Evolutionary conservation across 1,284 basidiomycete genomes (phyloP).

Genomic region (Singerocomus inundabilis): DNA sequence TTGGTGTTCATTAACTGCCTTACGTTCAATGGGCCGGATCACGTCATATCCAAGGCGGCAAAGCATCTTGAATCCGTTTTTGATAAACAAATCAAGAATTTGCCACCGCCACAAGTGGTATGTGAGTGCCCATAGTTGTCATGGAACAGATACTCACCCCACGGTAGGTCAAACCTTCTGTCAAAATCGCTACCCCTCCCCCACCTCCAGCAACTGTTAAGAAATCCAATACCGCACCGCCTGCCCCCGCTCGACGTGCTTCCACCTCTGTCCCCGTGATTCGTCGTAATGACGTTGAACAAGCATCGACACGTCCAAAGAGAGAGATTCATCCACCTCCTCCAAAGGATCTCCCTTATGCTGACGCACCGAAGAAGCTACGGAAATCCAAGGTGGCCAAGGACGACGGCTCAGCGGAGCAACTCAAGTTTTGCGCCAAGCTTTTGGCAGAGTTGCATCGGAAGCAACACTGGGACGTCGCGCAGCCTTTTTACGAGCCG

Average conservation of each 20-base stretch:
- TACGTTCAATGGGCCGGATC: conserved; percentile 92
- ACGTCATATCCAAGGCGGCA: conserved; percentile 77
- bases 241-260: conserved; percentile 52
- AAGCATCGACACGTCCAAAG: conserved; percentile 77
- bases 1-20: conserved; percentile 88
- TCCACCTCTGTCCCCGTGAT: conserved; percentile 80
- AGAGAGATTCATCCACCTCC: conserved; percentile 96
- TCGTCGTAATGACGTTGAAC: conserved; percentile 63
- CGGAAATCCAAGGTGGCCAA: conserved; percentile 61
- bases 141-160: conserved; percentile 17
- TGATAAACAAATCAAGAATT: conserved; percentile 84
- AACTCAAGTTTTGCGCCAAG: conserved; percentile 82
- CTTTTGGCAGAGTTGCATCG: conserved; percentile 77
- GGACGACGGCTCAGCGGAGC: conserved; percentile 75
- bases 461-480: conserved; percentile 74
- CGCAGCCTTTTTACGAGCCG: conserved; percentile 89
- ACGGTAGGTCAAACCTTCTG: conserved; percentile 48
- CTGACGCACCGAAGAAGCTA: conserved; percentile 70
- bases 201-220: conserved; percentile 41
- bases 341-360: conserved; percentile 87
- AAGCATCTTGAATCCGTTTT: conserved; percentile 82
- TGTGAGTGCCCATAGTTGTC: conserved; percentile 32
- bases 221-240: conserved; percentile 37
- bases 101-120: conserved; percentile 78
- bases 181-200: conserved; percentile 52